Evolutionary conservation across 2,329 filamentous ascomycete species (phyloP).

Genomic region (Mycosphaerella sp.): DNA sequence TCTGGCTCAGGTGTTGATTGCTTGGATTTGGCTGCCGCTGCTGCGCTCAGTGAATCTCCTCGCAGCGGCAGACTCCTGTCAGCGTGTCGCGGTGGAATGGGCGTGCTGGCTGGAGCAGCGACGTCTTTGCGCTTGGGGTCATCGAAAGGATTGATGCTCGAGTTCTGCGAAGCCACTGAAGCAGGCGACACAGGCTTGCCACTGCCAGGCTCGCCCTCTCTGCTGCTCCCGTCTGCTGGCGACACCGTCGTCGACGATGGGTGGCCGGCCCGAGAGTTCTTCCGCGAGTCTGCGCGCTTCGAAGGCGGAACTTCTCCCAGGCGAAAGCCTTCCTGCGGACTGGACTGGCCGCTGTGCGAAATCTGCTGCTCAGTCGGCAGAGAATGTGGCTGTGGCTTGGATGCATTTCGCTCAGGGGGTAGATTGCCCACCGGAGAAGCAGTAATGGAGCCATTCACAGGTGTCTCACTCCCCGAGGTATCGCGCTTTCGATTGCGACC

Average conservation of each 20-base stretch:
- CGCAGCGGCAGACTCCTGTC: conserved; percentile 46
- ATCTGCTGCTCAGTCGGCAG: conserved; percentile 26
- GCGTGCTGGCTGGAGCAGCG: conserved; percentile 16
- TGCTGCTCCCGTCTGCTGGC: conserved; percentile 28
- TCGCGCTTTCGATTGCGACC: conserved; percentile 50
- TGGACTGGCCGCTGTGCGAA: conserved; percentile 21
- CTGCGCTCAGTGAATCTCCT: conserved; percentile 52
- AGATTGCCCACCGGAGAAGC: conserved; percentile 24
- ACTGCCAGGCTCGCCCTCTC: conserved; percentile 31
- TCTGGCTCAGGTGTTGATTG: conserved; percentile 31
- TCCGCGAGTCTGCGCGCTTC: conserved; percentile 44
- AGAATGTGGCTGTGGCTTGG: conserved; percentile 24
- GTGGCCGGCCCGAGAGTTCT: conserved; percentile 42
- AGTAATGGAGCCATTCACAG: conserved; percentile 22
- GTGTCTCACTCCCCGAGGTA: conserved; percentile 25
- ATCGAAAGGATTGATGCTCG: conserved; percentile 36
- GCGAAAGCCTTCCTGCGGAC: conserved; percentile 51
- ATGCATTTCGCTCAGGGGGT: conserved; percentile 13
- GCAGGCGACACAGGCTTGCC: conserved; percentile 34
- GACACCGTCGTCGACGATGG: conserved; percentile 39
- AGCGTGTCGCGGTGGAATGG: conserved; percentile 36
- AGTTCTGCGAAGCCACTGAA: conserved; percentile 34
- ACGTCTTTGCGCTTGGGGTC: conserved; percentile 34
- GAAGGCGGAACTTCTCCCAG: conserved; percentile 72
- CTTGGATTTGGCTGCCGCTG: conserved; percentile 25